phyloP scores from a whole-genome alignment of 225 moss, liverwort and hornwort genomes.

The Straminergon stramineum region DNA sequence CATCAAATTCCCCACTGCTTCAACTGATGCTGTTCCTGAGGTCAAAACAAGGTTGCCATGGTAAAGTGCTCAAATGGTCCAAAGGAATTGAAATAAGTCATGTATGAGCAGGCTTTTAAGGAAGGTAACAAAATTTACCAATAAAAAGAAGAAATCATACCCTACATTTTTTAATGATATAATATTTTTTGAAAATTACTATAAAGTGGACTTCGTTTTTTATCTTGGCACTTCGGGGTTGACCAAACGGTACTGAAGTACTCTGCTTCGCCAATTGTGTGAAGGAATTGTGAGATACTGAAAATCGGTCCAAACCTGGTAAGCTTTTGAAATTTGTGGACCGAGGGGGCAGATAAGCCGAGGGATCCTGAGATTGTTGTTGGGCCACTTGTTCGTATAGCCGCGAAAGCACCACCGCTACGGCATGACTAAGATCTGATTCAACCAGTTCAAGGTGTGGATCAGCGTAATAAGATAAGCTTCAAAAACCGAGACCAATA shows the following conservation, averaged over 20 bases:
- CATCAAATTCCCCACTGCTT: conserved; percentile 45
- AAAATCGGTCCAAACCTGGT: conserved; percentile 21
- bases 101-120: background rate
- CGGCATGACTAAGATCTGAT: conserved; percentile 56
- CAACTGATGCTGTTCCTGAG: conserved; percentile 38
- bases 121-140: background rate
- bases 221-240: background rate
- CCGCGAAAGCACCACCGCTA: conserved; percentile 41
- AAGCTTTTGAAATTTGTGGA: conserved; percentile 41
- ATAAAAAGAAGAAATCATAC: background rate
- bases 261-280: background rate
- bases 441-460: background rate
- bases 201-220: background rate
- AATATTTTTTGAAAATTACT: background rate
- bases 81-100: background rate
- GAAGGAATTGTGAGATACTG: background rate
- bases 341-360: conserved; percentile 3
- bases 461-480: background rate
- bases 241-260: background rate
- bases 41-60: background rate
- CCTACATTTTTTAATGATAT: background rate
- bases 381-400: conserved; percentile 33
- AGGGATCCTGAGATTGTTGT: conserved; percentile 1
- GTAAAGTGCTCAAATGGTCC: background rate
- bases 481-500: background rate